A percentile compares a stretch with the other conserved stretches of the same genome.
Conservation (phyloP, 495 filamentous ascomycete genomes). For the Penicillium odoratum region DNA sequence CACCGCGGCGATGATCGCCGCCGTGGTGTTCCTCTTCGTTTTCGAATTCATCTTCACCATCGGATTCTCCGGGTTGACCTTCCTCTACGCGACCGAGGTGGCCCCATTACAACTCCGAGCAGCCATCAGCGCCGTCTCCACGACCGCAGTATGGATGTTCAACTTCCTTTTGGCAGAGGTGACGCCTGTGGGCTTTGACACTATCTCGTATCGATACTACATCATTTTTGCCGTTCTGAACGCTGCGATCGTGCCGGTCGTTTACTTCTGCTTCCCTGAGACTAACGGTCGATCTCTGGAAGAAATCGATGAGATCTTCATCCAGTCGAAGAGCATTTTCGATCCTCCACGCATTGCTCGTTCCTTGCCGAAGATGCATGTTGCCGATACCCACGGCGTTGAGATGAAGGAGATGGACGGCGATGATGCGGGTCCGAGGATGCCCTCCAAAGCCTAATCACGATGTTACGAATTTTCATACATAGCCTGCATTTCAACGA, state of each 20-base stretch:
- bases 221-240: constrained; percentile 48
- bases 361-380: neutral
- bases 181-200: constrained; percentile 44
- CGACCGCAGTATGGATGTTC: constrained; percentile 62
- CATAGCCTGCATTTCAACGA: neutral
- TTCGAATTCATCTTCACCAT: constrained; percentile 44
- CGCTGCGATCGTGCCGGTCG: constrained; percentile 16
- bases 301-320: constrained; percentile 43
- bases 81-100: constrained; percentile 62
- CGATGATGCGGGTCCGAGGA: neutral
- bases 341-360: constrained; percentile 8
- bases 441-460: neutral
- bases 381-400: neutral
- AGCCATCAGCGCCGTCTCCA: constrained; percentile 60
- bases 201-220: constrained; percentile 44
- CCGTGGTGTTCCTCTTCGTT: constrained; percentile 21
- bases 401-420: constrained; percentile 1
- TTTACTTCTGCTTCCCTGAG: constrained; percentile 40
- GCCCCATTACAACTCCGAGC: constrained; percentile 65
- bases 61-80: constrained; percentile 65
- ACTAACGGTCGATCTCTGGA: constrained; percentile 42
- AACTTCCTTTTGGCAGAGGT: constrained; percentile 48
- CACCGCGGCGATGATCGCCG: neutral
- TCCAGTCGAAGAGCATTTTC: constrained; percentile 22
- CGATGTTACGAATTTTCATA: neutral